Conservation (phyloP, 2,329 filamentous ascomycete genomes). For the Apiospora hydei region DNA sequence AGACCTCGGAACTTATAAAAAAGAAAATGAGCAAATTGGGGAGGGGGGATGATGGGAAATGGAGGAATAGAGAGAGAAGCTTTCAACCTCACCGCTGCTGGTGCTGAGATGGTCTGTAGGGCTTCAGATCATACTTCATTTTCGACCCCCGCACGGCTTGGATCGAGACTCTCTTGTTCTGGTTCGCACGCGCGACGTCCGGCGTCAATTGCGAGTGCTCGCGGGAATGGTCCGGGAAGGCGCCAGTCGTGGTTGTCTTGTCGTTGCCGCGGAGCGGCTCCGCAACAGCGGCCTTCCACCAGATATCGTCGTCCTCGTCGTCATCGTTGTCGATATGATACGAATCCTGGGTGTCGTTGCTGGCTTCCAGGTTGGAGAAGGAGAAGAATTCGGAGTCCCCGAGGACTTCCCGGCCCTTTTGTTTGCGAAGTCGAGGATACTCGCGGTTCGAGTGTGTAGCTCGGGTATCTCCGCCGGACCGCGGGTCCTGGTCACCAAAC, state of each 20-base stretch:
- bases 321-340: not conserved
- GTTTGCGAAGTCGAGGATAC: not conserved
- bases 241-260: not conserved
- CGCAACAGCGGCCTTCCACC: not conserved
- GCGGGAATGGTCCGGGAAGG: not conserved
- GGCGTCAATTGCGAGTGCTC: not conserved
- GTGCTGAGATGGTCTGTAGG: not conserved
- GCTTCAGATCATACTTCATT: not conserved
- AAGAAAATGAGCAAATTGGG: not conserved
- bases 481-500: not conserved
- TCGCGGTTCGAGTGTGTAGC: too few species aligned
- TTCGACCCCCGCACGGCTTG: not conserved
- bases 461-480: not conserved
- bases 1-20: not conserved
- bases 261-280: not conserved
- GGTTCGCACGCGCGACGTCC: not conserved
- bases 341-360: not conserved
- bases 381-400: constrained; percentile 1
- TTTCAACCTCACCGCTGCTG: not conserved
- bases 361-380: not conserved
- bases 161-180: not conserved
- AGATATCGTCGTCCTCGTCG: constrained; percentile 2
- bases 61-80: not conserved
- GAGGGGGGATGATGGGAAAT: too few species aligned
- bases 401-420: not conserved